Conservation (phyloP, 2,329 filamentous ascomycete genomes). For the Pseudogymnoascus sp. region DNA sequence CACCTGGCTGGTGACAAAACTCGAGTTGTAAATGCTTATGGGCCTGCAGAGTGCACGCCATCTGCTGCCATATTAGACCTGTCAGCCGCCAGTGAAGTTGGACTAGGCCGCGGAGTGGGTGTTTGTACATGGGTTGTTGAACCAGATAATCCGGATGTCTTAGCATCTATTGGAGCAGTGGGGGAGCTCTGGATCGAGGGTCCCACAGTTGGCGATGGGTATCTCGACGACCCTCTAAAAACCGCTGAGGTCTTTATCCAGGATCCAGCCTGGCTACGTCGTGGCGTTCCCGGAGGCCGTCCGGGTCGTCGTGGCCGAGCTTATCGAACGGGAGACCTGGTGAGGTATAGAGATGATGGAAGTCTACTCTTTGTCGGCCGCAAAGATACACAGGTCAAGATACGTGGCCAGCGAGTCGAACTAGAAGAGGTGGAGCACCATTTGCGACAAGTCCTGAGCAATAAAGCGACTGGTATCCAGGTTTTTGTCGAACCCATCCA, state of each 20-base stretch:
- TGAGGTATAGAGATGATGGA: slow-evolving; percentile 46
- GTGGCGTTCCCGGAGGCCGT: not conserved
- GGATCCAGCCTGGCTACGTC: slow-evolving; percentile 24
- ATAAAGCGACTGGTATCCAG: not conserved
- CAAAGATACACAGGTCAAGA: slow-evolving; percentile 57
- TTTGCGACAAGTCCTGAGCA: not conserved
- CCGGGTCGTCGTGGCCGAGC: slow-evolving; percentile 12
- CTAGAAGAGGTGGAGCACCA: slow-evolving; percentile 47
- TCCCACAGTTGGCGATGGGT: slow-evolving; percentile 32
- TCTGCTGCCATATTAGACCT: not conserved
- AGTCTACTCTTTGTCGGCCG: slow-evolving; percentile 55
- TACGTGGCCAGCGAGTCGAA: slow-evolving; percentile 57
- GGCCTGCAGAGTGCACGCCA: slow-evolving; percentile 16
- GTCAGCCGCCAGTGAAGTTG: not conserved
- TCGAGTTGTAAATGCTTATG: slow-evolving; percentile 15
- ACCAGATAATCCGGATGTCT: slow-evolving; percentile 30
- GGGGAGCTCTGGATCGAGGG: slow-evolving; percentile 35
- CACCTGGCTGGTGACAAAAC: slow-evolving; percentile 12
- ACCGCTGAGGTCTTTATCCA: slow-evolving; percentile 31
- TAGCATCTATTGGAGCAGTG: slow-evolving; percentile 28
- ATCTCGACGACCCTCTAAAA: slow-evolving; percentile 32
- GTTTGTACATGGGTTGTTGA: slow-evolving; percentile 33
- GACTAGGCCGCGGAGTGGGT: not conserved
- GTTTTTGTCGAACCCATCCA: not conserved
- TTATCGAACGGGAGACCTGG: slow-evolving; percentile 29